Base-by-base conservation (phyloP, 2,329 filamentous ascomycete species). In the Exophiala dermatitidis region DNA sequence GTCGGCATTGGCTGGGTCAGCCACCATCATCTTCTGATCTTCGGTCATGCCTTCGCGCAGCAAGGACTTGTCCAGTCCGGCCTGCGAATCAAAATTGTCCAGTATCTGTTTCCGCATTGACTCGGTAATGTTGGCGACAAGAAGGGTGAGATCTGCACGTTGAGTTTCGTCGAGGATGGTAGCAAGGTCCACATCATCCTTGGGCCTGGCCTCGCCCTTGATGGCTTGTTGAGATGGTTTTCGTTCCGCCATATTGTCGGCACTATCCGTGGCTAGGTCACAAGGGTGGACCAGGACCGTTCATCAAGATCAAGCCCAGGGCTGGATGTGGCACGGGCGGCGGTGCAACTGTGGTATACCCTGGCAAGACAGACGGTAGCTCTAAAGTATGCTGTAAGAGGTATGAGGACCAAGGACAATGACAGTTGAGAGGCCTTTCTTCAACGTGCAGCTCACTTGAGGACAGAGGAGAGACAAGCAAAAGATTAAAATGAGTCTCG, bases 81-180 rank as follows among this genome's bases (percentile, higher is more conserved):
- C 59, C 5, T 64, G 50, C 10, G 60, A 59, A 33, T 72, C 65
- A 50, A 72, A 73, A 47, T 69, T 68, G 36, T 69, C 66, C 28
- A 69, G 53, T 34, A 74, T 65, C 1, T 56, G 50, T 45, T 66
- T 63, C 40, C 72, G 67, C 72, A 74, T 74, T 7, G 65, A 67
- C 55, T 70, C 63, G 19, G 67, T 67, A 4, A 71, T 66, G 48
- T 66, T 64, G 8, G 69, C 69, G 10, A 74, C 63, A 2, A 75
- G 65, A 3, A 71, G 60, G 6, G 69, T 74, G 36, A 75, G 60
- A 38, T 74, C 69, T 9, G 62, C 71, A 9, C 72, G 68, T 59
- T 74, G 71, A 32, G 65, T 65, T 47, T 69, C 63, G 50, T 71
- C 65, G 37, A 75, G 59, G 47, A 73, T 67, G 42, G 70, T 69